Evolutionary conservation across 768 basidiomycete genomes (phyloP), one percentile per base, ranked within the genome.

Genomic region (Neoboletus brunneissimus): DNA sequence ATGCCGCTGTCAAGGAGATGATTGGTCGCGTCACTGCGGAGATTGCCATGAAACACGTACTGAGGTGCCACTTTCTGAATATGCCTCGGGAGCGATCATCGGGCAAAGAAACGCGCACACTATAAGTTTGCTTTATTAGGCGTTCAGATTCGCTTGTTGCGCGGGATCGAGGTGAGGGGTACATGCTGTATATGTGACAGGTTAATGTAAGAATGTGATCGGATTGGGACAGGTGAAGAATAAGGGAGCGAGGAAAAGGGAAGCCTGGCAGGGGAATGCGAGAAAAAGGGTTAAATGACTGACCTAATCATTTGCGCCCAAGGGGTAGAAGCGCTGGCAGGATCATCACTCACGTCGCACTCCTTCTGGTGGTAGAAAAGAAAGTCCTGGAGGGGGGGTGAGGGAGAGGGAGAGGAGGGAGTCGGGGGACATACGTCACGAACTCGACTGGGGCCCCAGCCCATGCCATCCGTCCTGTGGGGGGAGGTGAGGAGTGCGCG

Each of bases 381-480:
- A 61, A 82, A 83, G 64, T 80, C 80, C 79, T 81, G 57, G 4
- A 45, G 4, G 18, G 40, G 27, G n/a, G 29, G 45, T 68, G 48
- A 69, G 38, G 2, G 41, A n/a, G 18, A 20, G 20, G 42, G 16
- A 37, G 20, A 2, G 25, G 3, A n/a, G 0, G 18, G 23, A 2
- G 32, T 2, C 9, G 16, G 0, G 40, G 44, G 55, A 63, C 72
- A 29, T 56, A 73, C 68, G 55, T 75, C 74, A 75, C 88, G 75
- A 63, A 91, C 81, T 18, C 89, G 81, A 68, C 88, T 89, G 15
- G 90, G 88, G 31, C 89, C 88, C 90, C 90, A 92, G 46, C 88
- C 87, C 81, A 91, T 87, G 38, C 89, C 81, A 59, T 83, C 81
- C 9, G 81, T 83, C 78, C 78, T 79, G 61, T 16, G 10, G 20